phyloP scores from a whole-genome alignment of 2,329 filamentous ascomycete species.

The Coniosporium tulheliwenetii region DNA sequence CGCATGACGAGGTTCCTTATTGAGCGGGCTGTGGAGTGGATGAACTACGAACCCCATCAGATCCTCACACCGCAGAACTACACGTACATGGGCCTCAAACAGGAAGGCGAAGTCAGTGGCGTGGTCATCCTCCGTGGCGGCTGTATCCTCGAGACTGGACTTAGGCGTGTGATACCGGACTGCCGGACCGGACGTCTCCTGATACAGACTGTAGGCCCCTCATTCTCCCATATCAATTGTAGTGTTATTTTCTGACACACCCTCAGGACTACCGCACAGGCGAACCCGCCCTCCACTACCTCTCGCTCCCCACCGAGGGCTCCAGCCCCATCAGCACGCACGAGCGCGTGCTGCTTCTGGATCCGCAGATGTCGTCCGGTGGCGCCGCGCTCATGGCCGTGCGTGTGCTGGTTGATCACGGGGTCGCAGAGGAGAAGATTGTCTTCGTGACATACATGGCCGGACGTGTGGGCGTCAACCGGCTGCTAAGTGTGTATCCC shows the following conservation, averaged over 20 bases:
- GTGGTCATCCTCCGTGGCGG: slow-evolving; percentile 83
- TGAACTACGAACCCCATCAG: slow-evolving; percentile 47
- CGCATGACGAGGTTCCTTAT: slow-evolving; percentile 71
- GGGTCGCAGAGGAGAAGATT: slow-evolving; percentile 68
- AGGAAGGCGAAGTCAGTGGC: slow-evolving; percentile 61
- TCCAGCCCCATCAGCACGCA: slow-evolving; percentile 43
- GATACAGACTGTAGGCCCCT: slow-evolving; percentile 56
- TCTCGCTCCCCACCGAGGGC: slow-evolving; percentile 54
- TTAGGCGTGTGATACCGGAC: slow-evolving; percentile 83
- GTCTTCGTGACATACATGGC: slow-evolving; percentile 89
- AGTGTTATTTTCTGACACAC: background rate
- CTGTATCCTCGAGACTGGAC: slow-evolving; percentile 70
- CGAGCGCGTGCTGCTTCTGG: slow-evolving; percentile 70
- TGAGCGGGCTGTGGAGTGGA: slow-evolving; percentile 61
- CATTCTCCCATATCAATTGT: background rate
- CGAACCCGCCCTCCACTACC: slow-evolving; percentile 85
- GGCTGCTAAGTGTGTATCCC: slow-evolving; percentile 78
- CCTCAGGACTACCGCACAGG: slow-evolving; percentile 46
- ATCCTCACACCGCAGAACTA: slow-evolving; percentile 58
- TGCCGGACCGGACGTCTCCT: slow-evolving; percentile 77
- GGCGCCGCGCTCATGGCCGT: slow-evolving; percentile 85
- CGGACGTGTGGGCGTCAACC: slow-evolving; percentile 66
- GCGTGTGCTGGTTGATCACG: slow-evolving; percentile 87
- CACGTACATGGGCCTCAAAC: slow-evolving; percentile 54
- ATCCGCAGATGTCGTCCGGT: slow-evolving; percentile 89